Percentiles rank a stretch among this genome's conserved stretches.
Conservation (phyloP, 129 eudicot genomes). For the Mikania micrantha region DNA sequence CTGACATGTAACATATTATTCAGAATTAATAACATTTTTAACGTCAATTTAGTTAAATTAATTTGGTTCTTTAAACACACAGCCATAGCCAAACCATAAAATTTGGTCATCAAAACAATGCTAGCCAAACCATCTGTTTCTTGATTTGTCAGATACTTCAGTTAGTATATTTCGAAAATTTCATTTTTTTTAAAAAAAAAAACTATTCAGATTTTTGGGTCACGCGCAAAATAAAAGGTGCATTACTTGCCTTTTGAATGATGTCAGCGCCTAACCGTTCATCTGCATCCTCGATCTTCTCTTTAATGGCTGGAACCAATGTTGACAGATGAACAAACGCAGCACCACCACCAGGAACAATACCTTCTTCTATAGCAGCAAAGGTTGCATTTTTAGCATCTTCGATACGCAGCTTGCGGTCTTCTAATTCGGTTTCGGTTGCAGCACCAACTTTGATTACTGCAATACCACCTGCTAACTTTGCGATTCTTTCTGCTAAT, state of each 20-base stretch:
- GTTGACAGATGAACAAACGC: constrained; percentile 80
- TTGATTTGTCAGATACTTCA: too few relatives aligned
- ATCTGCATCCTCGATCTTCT: constrained; percentile 69
- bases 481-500: constrained; percentile 89
- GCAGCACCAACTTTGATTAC: constrained; percentile 98
- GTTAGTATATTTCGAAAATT: too few relatives aligned
- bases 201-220: too few relatives aligned
- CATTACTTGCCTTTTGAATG: constrained; percentile 96
- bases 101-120: too few relatives aligned
- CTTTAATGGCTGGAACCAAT: constrained; percentile 75
- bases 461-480: constrained; percentile 90
- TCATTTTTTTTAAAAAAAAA: too few relatives aligned
- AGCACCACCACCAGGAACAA: constrained; percentile 99
- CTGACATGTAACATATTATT: too few relatives aligned
- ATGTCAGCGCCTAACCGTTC: constrained; percentile 92
- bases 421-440: constrained; percentile 93
- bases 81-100: too few relatives aligned
- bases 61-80: too few relatives aligned
- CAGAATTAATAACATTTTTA: too few relatives aligned
- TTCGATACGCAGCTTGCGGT: constrained; percentile 85
- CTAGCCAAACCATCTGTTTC: too few relatives aligned
- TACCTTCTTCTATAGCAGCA: constrained; percentile 98
- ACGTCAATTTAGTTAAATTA: too few relatives aligned
- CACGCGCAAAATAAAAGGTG: too few relatives aligned
- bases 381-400: constrained; percentile 98